These are phyloP conservation scores for Dothistroma septosporum DNA, from an alignment of 2,329 filamentous ascomycete genomes.

Conservation along the genomic window DNA sequence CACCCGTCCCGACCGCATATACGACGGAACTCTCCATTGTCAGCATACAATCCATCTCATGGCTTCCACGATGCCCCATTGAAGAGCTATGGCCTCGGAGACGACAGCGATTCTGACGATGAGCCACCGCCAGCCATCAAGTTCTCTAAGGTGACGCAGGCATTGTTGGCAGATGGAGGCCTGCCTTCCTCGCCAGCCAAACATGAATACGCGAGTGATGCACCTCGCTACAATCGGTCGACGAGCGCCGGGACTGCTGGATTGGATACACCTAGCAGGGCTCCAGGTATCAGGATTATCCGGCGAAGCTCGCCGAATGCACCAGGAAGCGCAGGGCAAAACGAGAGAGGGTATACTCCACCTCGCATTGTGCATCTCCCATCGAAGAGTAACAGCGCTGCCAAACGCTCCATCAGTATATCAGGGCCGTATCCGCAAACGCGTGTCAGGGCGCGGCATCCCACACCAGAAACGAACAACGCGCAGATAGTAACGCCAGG, in stretches of 20 bases:
- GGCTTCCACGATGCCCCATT: slow-evolving; percentile 47
- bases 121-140: slow-evolving; percentile 87
- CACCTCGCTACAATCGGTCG: slow-evolving; percentile 28
- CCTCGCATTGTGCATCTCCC: slow-evolving; percentile 36
- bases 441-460: slow-evolving; percentile 27
- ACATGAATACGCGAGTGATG: slow-evolving; percentile 39
- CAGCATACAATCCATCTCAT: slow-evolving; percentile 42
- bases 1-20: slow-evolving; percentile 32
- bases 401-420: slow-evolving; percentile 33
- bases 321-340: slow-evolving; percentile 16
- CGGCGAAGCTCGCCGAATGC: slow-evolving; percentile 33
- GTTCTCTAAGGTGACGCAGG: slow-evolving; percentile 87
- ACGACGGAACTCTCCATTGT: slow-evolving; percentile 46
- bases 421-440: slow-evolving; percentile 32
- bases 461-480: slow-evolving; percentile 30
- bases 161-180: slow-evolving; percentile 62
- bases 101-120: slow-evolving; percentile 86
- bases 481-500: slow-evolving; percentile 37
- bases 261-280: slow-evolving; percentile 36
- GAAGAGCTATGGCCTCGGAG: slow-evolving; percentile 57
- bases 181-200: slow-evolving; percentile 55
- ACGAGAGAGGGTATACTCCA: slow-evolving; percentile 29
- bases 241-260: slow-evolving; percentile 27
- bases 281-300: slow-evolving; percentile 34
- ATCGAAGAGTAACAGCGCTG: slow-evolving; percentile 29